Conservation (phyloP, 2,329 filamentous ascomycete genomes). For the Venturia oleaginea region DNA sequence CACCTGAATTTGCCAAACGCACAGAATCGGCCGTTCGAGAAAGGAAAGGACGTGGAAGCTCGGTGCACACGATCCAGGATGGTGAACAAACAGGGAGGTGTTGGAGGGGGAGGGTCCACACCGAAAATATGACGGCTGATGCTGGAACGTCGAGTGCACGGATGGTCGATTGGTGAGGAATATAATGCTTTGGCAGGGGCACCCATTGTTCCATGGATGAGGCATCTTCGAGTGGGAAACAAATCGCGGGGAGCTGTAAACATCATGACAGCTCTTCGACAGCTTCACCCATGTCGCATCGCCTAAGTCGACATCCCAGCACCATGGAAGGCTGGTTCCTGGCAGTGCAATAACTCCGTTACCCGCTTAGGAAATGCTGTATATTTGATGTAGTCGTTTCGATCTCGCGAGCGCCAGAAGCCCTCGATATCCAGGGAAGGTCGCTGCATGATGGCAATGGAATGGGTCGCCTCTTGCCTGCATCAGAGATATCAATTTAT, state of each 20-base stretch:
- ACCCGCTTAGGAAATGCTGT: slow-evolving; percentile 12
- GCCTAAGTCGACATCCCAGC: slow-evolving; percentile 6
- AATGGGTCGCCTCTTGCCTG: slow-evolving; percentile 3
- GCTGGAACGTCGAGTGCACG: not conserved
- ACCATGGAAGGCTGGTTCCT: not conserved
- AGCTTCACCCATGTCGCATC: not conserved
- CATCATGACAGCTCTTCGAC: slow-evolving; percentile 10
- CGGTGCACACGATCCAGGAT: not conserved
- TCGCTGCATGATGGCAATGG: not conserved
- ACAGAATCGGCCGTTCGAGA: slow-evolving; percentile 11
- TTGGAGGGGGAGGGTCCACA: not conserved
- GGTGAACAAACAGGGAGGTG: not conserved
- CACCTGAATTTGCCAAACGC: slow-evolving; percentile 1
- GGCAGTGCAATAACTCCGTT: slow-evolving; percentile 4
- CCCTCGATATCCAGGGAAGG: not conserved
- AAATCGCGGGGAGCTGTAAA: slow-evolving; percentile 10
- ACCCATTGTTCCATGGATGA: not conserved
- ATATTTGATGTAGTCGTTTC: slow-evolving; percentile 13
- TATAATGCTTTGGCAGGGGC: slow-evolving; percentile 5
- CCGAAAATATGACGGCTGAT: slow-evolving; percentile 1
- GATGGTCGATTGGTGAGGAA: slow-evolving; percentile 9
- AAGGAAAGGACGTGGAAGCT: slow-evolving; percentile 8
- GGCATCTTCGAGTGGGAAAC: slow-evolving; percentile 1
- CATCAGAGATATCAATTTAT: slow-evolving; percentile 11
- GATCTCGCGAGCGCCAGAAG: not conserved